Conservation (phyloP, 305 asterid species). For the Petunia hybrid region DNA sequence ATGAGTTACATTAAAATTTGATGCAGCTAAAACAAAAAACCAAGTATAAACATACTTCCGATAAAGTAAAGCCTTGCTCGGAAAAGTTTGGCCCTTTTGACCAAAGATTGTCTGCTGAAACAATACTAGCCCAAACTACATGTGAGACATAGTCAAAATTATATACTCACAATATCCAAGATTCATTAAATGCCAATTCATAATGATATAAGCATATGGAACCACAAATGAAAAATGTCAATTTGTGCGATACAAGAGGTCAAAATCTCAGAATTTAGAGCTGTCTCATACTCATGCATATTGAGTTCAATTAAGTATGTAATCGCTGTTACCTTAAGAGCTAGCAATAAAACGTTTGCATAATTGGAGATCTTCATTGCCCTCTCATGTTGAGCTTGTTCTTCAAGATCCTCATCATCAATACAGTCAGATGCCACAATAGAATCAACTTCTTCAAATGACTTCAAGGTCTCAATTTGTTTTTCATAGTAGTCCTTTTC, state of each 20-base stretch:
- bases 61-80: neutral
- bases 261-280: neutral
- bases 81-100: neutral
- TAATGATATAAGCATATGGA: neutral
- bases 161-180: neutral
- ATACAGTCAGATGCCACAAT: slow-evolving; percentile 50
- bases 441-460: slow-evolving; percentile 74
- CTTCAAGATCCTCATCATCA: slow-evolving; percentile 66
- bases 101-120: neutral
- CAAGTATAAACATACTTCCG: neutral
- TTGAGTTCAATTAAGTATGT: neutral
- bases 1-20: neutral
- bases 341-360: slow-evolving; percentile 71
- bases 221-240: neutral
- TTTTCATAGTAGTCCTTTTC: slow-evolving; percentile 77
- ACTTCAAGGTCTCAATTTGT: slow-evolving; percentile 73
- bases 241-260: neutral
- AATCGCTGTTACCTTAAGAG: slow-evolving; percentile 60
- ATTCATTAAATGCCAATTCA: neutral
- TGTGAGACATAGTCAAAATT: neutral
- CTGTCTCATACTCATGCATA: neutral
- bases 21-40: neutral
- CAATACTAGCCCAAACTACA: neutral
- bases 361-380: slow-evolving; percentile 88
- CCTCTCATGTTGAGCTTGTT: slow-evolving; percentile 70